Evolutionary conservation across 768 basidiomycete species (phyloP).

Genomic region (Mycena chlorophos): DNA sequence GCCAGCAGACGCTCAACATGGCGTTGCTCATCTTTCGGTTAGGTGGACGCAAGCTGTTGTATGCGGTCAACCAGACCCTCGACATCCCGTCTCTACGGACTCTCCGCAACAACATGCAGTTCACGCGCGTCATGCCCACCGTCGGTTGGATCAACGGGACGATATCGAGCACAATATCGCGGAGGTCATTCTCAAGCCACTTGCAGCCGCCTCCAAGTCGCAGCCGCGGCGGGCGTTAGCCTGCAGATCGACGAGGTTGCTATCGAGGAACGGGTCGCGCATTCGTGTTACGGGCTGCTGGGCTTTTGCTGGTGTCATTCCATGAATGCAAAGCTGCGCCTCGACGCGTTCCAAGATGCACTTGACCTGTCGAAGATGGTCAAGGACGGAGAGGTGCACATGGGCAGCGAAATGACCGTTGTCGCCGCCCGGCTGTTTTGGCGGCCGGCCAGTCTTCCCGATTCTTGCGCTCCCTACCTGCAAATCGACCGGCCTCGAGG

Average conservation of each 20-base stretch:
- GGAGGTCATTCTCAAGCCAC: slow-evolving; percentile 5
- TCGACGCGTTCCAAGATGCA: slow-evolving; percentile 3
- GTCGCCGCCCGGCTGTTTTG: slow-evolving; percentile 6
- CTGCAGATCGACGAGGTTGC: slow-evolving; percentile 18
- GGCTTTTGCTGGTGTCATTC: slow-evolving; percentile 20
- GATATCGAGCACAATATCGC: slow-evolving; percentile 16
- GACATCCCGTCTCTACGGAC: slow-evolving; percentile 6
- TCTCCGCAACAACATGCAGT: not conserved
- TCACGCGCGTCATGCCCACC: slow-evolving; percentile 7
- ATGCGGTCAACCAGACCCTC: slow-evolving; percentile 15
- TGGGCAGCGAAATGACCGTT: slow-evolving; percentile 18
- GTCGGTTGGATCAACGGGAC: slow-evolving; percentile 1
- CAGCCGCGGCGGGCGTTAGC: slow-evolving; percentile 7
- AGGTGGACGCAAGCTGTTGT: slow-evolving; percentile 12
- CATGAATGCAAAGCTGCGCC: not conserved
- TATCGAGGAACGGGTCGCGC: slow-evolving; percentile 6
- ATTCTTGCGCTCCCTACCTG: slow-evolving; percentile 15
- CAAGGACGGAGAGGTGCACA: not conserved
- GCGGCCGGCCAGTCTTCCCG: slow-evolving; percentile 5
- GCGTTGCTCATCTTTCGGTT: slow-evolving; percentile 4
- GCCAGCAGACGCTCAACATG: slow-evolving; percentile 9
- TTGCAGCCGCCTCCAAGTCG: not conserved
- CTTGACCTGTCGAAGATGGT: not conserved
- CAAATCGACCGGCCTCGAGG: slow-evolving; percentile 9
- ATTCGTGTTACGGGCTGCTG: slow-evolving; percentile 10